Percentiles rank a stretch among this genome's conserved stretches.
phyloP scores from a whole-genome alignment of 495 filamentous ascomycete species.

The Lepidopterella palustris region DNA sequence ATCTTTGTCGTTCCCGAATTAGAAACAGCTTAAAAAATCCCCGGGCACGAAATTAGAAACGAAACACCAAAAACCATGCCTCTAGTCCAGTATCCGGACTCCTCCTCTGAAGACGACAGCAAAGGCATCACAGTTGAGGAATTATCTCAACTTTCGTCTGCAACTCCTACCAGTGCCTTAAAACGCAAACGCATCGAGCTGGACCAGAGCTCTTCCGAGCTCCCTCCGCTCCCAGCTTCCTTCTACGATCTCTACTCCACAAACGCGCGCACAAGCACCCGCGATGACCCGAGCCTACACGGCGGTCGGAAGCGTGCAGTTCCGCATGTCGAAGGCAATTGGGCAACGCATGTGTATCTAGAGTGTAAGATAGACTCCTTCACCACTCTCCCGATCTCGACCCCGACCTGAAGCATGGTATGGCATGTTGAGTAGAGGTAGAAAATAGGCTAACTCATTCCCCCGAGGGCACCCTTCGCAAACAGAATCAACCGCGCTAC shows the following conservation, averaged over 20 bases:
- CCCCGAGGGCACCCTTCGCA: conserved; percentile 64
- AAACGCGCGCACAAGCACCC: conserved; percentile 61
- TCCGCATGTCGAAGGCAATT: conserved; percentile 83
- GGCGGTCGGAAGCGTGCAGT: conserved; percentile 71
- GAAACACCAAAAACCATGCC: conserved; percentile 47
- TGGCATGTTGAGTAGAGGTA: background rate
- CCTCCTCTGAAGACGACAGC: conserved; percentile 46
- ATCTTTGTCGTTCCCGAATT: background rate
- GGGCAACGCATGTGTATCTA: conserved; percentile 87
- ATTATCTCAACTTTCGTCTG: background rate
- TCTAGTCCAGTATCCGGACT: conserved; percentile 75
- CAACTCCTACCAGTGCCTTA: conserved; percentile 4
- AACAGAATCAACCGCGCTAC: conserved; percentile 49
- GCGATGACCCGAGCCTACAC: conserved; percentile 79
- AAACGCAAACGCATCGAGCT: conserved; percentile 35
- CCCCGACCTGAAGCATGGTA: background rate
- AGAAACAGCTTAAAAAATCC: background rate
- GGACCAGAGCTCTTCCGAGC: conserved; percentile 28
- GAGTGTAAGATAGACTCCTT: conserved; percentile 64
- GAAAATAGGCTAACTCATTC: conserved; percentile 34
- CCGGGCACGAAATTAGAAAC: background rate
- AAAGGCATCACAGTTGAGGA: conserved; percentile 11
- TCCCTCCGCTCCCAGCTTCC: conserved; percentile 73
- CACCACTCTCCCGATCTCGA: background rate
- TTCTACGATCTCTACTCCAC: conserved; percentile 93